A percentile compares a stretch with the other conserved stretches of the same genome.
phyloP scores from a whole-genome alignment of 305 asterid genomes.

The Solanum hybrid region DNA sequence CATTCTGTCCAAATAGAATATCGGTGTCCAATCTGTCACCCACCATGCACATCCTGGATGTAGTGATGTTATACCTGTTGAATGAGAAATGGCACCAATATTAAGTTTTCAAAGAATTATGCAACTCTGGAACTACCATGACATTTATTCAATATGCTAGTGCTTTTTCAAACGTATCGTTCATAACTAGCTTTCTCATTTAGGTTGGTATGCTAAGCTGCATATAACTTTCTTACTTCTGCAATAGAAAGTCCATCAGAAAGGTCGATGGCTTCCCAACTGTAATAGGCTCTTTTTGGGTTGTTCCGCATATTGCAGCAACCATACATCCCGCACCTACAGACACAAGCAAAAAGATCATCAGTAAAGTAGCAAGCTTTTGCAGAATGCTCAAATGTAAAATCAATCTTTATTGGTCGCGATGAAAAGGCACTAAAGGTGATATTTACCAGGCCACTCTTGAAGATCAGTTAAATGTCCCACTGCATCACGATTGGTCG shows the following conservation, averaged over 20 bases:
- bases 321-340: conserved; percentile 98
- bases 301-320: conserved; percentile 80
- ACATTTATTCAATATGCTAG: neutral
- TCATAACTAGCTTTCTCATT: neutral
- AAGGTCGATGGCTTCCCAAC: conserved; percentile 93
- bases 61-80: conserved; percentile 57
- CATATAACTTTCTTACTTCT: conserved; percentile 36
- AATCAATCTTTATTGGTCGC: neutral
- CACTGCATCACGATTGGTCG: conserved; percentile 83
- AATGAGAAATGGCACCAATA: neutral
- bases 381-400: neutral
- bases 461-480: conserved; percentile 82
- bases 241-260: conserved; percentile 72
- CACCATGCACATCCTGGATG: conserved; percentile 90
- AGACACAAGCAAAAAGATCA: conserved; percentile 1
- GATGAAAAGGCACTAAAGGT: neutral
- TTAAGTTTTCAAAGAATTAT: neutral
- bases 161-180: neutral
- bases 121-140: neutral
- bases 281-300: conserved; percentile 69
- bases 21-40: conserved; percentile 92
- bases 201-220: neutral
- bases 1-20: conserved; percentile 67
- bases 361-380: neutral
- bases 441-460: conserved; percentile 76